A percentile compares a stretch with the other conserved stretches of the same genome.
Conservation (phyloP, 768 basidiomycete species). For the Pleurotus tuoliensis region DNA sequence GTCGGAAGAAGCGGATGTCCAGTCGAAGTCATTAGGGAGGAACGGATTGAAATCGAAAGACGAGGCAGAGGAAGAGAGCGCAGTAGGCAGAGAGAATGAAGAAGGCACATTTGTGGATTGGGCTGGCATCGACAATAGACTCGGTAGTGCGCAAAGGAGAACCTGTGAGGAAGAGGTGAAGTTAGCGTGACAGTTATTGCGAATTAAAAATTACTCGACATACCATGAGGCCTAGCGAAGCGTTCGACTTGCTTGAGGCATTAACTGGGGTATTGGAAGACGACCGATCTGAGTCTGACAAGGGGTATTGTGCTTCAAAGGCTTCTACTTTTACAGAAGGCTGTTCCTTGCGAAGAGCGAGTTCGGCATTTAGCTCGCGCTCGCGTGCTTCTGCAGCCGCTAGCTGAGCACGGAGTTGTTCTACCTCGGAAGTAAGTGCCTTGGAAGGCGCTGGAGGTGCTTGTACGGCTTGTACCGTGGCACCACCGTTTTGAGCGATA, state of each 20-base stretch:
- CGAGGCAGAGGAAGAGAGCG: conserved; percentile 35
- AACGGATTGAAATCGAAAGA: conserved; percentile 45
- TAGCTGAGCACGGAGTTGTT: conserved; percentile 62
- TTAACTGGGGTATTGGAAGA: conserved; percentile 18
- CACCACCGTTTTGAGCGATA: conserved; percentile 44
- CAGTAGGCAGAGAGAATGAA: conserved; percentile 51
- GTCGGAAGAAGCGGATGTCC: conserved; percentile 31
- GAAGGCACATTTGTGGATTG: conserved; percentile 47
- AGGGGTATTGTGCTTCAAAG: conserved; percentile 45
- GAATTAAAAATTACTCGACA: conserved; percentile 18
- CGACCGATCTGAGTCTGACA: conserved; percentile 32
- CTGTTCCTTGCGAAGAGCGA: conserved; percentile 34
- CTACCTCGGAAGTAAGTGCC: conserved; percentile 54
- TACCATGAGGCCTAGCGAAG: conserved; percentile 72
- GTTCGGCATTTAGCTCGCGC: conserved; percentile 58
- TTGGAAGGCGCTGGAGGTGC: conserved; percentile 25
- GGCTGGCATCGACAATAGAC: conserved; percentile 64
- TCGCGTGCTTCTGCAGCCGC: conserved; percentile 65
- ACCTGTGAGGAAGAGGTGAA: conserved; percentile 42
- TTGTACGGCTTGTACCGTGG: conserved; percentile 10
- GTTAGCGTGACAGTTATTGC: conserved; percentile 12
- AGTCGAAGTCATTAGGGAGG: conserved; percentile 52
- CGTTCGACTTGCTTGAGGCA: conserved; percentile 55
- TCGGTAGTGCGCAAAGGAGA: conserved; percentile 73
- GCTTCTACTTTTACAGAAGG: conserved; percentile 56